Evolutionary conservation across 1,284 basidiomycete genomes (phyloP).

Genomic region (Ceratobasidium sp.): DNA sequence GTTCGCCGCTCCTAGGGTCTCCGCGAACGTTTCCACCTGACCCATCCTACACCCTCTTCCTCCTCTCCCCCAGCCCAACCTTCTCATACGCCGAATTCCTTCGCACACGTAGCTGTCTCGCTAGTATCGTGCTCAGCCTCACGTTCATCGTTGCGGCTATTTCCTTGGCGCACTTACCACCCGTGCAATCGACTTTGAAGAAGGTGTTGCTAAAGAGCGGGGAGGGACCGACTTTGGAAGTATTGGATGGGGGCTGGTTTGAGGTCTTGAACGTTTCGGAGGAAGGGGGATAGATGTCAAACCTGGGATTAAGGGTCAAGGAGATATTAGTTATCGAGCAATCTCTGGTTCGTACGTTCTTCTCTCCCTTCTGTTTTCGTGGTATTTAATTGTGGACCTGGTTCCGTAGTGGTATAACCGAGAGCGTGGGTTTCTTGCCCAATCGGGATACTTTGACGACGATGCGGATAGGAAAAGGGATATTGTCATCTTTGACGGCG

Average conservation of each 20-base stretch:
- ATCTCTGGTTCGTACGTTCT: slow-evolving; percentile 73
- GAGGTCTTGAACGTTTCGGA: slow-evolving; percentile 68
- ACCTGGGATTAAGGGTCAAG: slow-evolving; percentile 70
- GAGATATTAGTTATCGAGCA: slow-evolving; percentile 85
- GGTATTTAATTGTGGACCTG: neutral
- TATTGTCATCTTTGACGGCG: too few relatives aligned
- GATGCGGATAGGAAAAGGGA: slow-evolving; percentile 75
- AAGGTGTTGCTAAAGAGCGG: slow-evolving; percentile 69
- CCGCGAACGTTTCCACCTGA: too few relatives aligned
- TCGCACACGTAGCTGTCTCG: slow-evolving; percentile 60
- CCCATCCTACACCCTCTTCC: neutral
- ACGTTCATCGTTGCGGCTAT: slow-evolving; percentile 57
- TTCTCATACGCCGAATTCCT: slow-evolving; percentile 84
- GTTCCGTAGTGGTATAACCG: slow-evolving; percentile 76
- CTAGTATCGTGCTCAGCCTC: slow-evolving; percentile 62
- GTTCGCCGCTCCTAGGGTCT: too few relatives aligned
- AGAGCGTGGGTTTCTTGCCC: slow-evolving; percentile 78
- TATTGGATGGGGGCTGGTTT: slow-evolving; percentile 70
- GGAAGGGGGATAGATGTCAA: slow-evolving; percentile 69
- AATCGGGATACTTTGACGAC: slow-evolving; percentile 66
- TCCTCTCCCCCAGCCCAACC: neutral
- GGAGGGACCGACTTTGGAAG: slow-evolving; percentile 72
- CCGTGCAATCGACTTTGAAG: slow-evolving; percentile 64
- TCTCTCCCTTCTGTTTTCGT: neutral
- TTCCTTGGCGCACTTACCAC: slow-evolving; percentile 48